Evolutionary conservation across 441 rosid genomes (phyloP).

Genomic region (Populus hybrid): DNA sequence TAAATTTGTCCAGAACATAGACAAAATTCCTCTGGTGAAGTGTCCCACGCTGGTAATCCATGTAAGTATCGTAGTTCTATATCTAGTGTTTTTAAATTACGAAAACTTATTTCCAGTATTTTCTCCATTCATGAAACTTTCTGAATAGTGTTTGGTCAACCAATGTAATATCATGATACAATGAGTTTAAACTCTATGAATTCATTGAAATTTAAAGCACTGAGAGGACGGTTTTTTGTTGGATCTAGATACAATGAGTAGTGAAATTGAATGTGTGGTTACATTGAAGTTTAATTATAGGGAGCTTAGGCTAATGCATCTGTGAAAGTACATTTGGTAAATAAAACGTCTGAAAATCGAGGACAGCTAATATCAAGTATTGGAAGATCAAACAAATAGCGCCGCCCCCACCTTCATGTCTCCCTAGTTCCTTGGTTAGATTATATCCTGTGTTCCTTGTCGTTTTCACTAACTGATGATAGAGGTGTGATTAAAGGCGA

Average conservation of each 20-base stretch:
- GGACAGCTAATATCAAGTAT: not conserved
- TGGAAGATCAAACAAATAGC: not conserved
- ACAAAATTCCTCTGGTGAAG: constrained; percentile 86
- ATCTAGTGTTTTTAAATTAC: constrained; percentile 11
- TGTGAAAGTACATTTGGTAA: not conserved
- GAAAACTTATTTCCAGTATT: not conserved
- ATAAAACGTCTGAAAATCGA: not conserved
- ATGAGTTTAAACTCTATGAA: not conserved
- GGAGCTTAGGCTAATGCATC: not conserved
- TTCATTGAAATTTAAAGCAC: not conserved
- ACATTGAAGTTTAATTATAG: not conserved
- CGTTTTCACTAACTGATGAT: not conserved
- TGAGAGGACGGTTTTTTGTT: not conserved
- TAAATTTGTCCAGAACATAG: constrained; percentile 67
- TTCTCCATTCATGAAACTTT: not conserved
- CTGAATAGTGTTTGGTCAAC: not conserved
- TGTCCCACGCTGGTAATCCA: constrained; percentile 95
- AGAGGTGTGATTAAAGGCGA: not conserved
- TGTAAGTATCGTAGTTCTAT: constrained; percentile 46
- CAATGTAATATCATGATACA: not conserved
- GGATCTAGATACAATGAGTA: not conserved
- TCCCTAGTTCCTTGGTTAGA: not conserved
- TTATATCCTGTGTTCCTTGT: not conserved
- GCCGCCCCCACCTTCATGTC: not conserved
- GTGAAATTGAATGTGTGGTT: not conserved